Conservation (phyloP, 306 rosid species). For the Dryas alaskensis region DNA sequence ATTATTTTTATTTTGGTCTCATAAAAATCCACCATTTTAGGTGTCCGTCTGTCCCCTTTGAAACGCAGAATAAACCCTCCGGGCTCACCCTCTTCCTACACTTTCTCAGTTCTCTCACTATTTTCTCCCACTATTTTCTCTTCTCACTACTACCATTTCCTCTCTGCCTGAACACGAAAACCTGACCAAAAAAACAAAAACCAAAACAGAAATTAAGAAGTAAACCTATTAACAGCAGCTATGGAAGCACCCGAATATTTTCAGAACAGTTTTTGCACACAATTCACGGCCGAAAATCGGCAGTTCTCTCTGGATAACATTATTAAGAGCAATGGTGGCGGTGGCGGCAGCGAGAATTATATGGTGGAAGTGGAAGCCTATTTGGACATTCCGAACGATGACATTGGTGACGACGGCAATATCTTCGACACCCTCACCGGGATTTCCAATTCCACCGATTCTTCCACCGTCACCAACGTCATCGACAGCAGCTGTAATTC, state of each 20-base stretch:
- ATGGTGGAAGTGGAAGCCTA: conserved; percentile 48
- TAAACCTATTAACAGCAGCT: not conserved
- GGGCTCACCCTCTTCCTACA: conserved; percentile 31
- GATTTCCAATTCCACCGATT: conserved; percentile 47
- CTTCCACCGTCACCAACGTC: conserved; percentile 39
- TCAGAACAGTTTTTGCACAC: conserved; percentile 43
- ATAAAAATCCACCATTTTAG: conserved; percentile 40
- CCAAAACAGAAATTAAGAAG: not conserved
- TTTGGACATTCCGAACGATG: too few relatives aligned
- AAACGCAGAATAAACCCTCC: conserved; percentile 55
- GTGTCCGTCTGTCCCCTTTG: conserved; percentile 64
- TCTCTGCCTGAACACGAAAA: not conserved
- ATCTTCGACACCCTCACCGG: conserved; percentile 33
- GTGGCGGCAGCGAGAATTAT: conserved; percentile 46
- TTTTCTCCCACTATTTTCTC: conserved; percentile 15
- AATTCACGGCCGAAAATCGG: conserved; percentile 42
- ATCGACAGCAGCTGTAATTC: conserved; percentile 51
- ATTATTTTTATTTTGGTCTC: conserved; percentile 6
- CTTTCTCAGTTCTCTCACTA: conserved; percentile 14
- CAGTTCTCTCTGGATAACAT: conserved; percentile 21
- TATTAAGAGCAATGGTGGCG: not conserved
- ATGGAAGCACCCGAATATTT: conserved; percentile 70
- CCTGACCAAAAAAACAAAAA: not conserved
- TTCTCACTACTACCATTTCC: not conserved
- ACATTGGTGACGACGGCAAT: too few relatives aligned